Conservation (phyloP, 495 filamentous ascomycete species). For the Evernia prunastri region DNA sequence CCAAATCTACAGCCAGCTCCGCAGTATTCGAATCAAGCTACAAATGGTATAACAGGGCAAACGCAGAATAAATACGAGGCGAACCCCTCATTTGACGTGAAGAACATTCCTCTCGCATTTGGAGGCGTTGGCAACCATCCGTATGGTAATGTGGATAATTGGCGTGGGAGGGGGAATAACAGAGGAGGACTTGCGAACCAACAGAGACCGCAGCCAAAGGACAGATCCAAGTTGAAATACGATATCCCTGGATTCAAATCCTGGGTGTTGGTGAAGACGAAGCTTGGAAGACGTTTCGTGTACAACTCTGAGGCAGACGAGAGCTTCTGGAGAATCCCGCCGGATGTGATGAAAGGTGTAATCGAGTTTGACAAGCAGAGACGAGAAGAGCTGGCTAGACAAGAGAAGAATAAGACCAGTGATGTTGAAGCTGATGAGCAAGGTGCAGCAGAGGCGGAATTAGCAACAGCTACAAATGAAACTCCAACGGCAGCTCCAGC, state of each 20-base stretch:
- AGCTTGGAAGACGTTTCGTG: constrained; percentile 77
- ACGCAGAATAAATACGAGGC: constrained; percentile 35
- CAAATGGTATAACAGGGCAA: constrained; percentile 25
- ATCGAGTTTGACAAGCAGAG: constrained; percentile 59
- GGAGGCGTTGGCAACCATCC: constrained; percentile 21
- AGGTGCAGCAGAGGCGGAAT: constrained; percentile 29
- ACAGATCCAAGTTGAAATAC: constrained; percentile 76
- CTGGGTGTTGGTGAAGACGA: constrained; percentile 93
- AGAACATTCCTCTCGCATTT: background rate
- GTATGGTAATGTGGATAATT: constrained; percentile 33
- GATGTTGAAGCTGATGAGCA: constrained; percentile 30
- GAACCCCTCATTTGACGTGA: constrained; percentile 6
- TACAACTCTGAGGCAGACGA: constrained; percentile 75
- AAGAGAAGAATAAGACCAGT: constrained; percentile 32
- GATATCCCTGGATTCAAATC: constrained; percentile 72
- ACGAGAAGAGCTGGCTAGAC: constrained; percentile 41
- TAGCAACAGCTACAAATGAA: constrained; percentile 10
- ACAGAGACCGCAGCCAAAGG: constrained; percentile 53
- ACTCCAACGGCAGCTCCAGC: constrained; percentile 15
- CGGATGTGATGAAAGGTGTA: constrained; percentile 74
- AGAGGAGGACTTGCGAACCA: constrained; percentile 48
- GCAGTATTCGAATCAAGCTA: constrained; percentile 24
- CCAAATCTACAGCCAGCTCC: constrained; percentile 32
- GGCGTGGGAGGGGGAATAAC: constrained; percentile 34
- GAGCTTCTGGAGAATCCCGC: constrained; percentile 89